Percentiles rank a stretch among this genome's conserved stretches.
These are phyloP conservation scores for Quillaja saponaria DNA, from an alignment of 306 rosid genomes.

Conservation along the genomic window DNA sequence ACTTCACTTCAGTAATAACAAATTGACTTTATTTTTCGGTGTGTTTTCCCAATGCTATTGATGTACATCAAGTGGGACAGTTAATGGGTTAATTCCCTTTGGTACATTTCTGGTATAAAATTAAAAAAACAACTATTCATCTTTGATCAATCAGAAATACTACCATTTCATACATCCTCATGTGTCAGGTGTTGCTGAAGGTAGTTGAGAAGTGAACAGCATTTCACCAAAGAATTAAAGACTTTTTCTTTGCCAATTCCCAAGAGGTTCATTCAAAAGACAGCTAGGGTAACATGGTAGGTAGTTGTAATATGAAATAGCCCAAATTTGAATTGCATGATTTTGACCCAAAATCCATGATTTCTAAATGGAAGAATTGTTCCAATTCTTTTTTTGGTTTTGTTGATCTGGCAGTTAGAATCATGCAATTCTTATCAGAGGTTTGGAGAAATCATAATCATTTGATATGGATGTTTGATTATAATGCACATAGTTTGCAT, in stretches of 20 bases:
- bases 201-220: constrained; percentile 18
- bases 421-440: constrained; percentile 43
- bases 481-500: constrained; percentile 41
- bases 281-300: constrained; percentile 26
- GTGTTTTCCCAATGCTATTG: constrained; percentile 29
- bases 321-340: constrained; percentile 29
- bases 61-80: constrained; percentile 6
- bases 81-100: too few relatives aligned
- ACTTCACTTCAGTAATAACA: background rate
- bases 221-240: constrained; percentile 1
- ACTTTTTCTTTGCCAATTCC: constrained; percentile 5
- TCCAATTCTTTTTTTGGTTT: background rate
- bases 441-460: constrained; percentile 53
- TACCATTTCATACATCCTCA: too few relatives aligned
- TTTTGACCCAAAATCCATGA: constrained; percentile 22
- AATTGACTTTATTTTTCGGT: constrained; percentile 12
- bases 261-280: too few relatives aligned
- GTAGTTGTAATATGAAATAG: constrained; percentile 6
- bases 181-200: too few relatives aligned
- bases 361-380: background rate
- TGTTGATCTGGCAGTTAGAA: constrained; percentile 29
- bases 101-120: too few relatives aligned
- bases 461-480: constrained; percentile 50
- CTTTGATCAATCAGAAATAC: background rate
- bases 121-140: too few relatives aligned